phyloP scores from a whole-genome alignment of 1,284 basidiomycete genomes.

The Cutaneotrichosporon dermatis region DNA sequence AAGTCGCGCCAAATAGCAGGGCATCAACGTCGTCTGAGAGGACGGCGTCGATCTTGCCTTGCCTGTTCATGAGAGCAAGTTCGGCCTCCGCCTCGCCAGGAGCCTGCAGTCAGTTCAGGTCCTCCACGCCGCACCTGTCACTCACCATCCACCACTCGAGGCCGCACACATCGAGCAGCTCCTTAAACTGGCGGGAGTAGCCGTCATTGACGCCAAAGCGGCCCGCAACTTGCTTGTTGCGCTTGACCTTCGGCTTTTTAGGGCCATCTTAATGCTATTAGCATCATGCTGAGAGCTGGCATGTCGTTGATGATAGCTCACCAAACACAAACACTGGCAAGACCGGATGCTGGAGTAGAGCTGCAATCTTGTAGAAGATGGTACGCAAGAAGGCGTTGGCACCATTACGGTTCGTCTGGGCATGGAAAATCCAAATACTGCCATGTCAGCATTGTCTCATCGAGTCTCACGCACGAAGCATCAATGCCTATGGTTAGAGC shows the following conservation, averaged over 20 bases:
- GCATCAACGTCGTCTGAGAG: constrained; percentile 92
- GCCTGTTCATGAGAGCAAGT: constrained; percentile 75
- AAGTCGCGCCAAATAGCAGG: constrained; percentile 79
- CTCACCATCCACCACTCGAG: constrained; percentile 76
- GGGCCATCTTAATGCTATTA: constrained; percentile 60
- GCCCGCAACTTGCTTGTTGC: constrained; percentile 56
- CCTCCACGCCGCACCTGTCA: constrained; percentile 4
- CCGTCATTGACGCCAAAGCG: constrained; percentile 55
- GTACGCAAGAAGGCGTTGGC: constrained; percentile 53
- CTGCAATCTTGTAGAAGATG: constrained; percentile 57
- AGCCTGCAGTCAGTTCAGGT: constrained; percentile 55
- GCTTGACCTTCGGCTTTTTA: constrained; percentile 72
- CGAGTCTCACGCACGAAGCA: constrained; percentile 37
- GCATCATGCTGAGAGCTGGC: not conserved
- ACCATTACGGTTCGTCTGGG: constrained; percentile 43
- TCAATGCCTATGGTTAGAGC: constrained; percentile 50
- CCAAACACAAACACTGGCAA: constrained; percentile 88
- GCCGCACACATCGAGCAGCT: constrained; percentile 79
- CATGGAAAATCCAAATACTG: constrained; percentile 53
- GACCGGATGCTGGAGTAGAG: constrained; percentile 70
- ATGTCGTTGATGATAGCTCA: constrained; percentile 15
- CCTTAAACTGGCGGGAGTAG: constrained; percentile 58
- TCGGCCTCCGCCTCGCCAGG: constrained; percentile 97
- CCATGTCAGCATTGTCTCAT: not conserved
- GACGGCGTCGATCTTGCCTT: constrained; percentile 80